phyloP scores from a whole-genome alignment of 2,329 filamentous ascomycete species.

The Pseudocercospora eumusae region DNA sequence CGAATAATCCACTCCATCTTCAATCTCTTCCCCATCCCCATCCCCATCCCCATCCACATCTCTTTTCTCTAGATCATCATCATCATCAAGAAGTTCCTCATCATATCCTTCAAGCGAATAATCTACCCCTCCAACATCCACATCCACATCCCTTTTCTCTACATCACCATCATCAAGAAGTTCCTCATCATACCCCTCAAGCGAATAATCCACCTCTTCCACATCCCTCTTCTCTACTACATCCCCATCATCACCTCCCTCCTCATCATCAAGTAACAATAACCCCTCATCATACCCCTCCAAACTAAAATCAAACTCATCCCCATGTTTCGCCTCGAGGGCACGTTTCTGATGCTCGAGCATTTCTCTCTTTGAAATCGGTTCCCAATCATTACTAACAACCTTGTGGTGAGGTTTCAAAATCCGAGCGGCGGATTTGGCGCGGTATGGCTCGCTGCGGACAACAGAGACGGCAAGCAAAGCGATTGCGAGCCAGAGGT shows the following conservation, averaged over 20 bases:
- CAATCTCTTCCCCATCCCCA: not conserved
- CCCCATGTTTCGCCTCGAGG: not conserved
- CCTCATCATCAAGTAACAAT: too few relatives aligned
- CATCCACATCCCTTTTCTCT: too few relatives aligned
- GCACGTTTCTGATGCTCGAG: constrained; percentile 4
- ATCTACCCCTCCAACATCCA: constrained; percentile 1
- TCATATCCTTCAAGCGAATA: too few relatives aligned
- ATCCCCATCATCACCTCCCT: too few relatives aligned
- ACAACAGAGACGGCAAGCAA: constrained; percentile 9
- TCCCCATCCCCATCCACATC: not conserved
- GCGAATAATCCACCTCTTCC: not conserved
- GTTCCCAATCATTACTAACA: not conserved
- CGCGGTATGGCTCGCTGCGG: not conserved
- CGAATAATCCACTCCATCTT: not conserved
- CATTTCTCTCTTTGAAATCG: not conserved
- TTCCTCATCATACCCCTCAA: constrained; percentile 2
- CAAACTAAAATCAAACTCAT: not conserved
- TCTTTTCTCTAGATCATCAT: not conserved
- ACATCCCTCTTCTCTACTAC: too few relatives aligned
- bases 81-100: too few relatives aligned
- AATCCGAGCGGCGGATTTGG: not conserved
- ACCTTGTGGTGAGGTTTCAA: constrained; percentile 2
- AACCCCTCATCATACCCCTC: constrained; percentile 2
- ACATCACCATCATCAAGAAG: not conserved
- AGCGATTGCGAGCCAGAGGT: constrained; percentile 23